Conservation (phyloP, 164 flowering plant genomes). For the Vitis cinerea region DNA sequence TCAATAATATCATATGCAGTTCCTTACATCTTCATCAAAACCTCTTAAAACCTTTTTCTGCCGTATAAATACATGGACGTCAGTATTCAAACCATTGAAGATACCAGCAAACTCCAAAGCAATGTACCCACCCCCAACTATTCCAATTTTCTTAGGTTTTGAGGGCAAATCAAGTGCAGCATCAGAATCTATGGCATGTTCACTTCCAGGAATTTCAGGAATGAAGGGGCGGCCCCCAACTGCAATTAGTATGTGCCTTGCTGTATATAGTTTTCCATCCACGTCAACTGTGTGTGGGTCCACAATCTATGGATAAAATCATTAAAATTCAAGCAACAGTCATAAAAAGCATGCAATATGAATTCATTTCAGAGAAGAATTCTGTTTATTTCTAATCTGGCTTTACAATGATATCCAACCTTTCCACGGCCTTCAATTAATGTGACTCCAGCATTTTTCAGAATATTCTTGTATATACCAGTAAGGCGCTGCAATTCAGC, state of each 20-base stretch:
- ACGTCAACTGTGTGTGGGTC: constrained; percentile 94
- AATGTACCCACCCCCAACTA: constrained; percentile 96
- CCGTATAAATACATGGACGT: constrained; percentile 92
- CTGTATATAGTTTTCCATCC: constrained; percentile 82
- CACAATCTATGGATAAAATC: constrained; percentile 49
- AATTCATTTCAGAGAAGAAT: neutral
- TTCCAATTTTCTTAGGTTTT: constrained; percentile 85
- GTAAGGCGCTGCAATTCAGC: constrained; percentile 94
- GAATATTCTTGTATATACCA: constrained; percentile 85
- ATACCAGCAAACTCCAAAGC: constrained; percentile 98
- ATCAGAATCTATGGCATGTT: constrained; percentile 94
- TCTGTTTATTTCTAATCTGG: constrained; percentile 12
- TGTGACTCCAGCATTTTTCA: constrained; percentile 79
- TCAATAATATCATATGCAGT: neutral
- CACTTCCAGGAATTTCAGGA: constrained; percentile 91
- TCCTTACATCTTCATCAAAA: constrained; percentile 92
- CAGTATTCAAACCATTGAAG: constrained; percentile 88
- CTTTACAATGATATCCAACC: constrained; percentile 46
- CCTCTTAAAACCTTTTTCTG: constrained; percentile 89
- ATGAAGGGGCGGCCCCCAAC: constrained; percentile 96
- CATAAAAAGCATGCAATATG: neutral
- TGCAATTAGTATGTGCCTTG: constrained; percentile 80
- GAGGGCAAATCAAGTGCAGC: constrained; percentile 95
- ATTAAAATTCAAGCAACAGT: constrained; percentile 8
- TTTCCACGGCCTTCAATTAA: constrained; percentile 96